Percentiles rank a stretch among this genome's conserved stretches.
Evolutionary conservation across 495 filamentous ascomycete genomes (phyloP).

Genomic region (Trichocladium uniseriatum): DNA sequence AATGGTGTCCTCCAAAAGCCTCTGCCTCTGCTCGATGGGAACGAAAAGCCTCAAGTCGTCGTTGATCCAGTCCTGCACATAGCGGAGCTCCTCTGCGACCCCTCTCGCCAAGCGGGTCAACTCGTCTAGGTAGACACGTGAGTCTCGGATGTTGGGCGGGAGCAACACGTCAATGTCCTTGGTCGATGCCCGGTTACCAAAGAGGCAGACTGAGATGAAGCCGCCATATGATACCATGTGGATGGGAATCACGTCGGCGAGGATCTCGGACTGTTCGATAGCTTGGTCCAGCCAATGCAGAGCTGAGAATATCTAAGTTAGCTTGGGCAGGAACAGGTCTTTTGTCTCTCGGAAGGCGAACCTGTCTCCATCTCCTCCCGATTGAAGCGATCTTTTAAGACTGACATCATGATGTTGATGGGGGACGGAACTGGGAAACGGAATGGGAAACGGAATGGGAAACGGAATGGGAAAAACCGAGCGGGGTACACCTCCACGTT

Average conservation of each 20-base stretch:
- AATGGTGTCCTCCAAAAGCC: neutral
- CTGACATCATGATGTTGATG: neutral
- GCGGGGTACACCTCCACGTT: too few species aligned
- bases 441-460: neutral
- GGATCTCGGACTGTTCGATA: neutral
- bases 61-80: neutral
- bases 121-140: neutral
- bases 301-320: neutral
- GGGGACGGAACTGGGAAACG: neutral
- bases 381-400: neutral
- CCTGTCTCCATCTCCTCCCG: neutral
- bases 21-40: neutral
- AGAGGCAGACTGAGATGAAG: neutral
- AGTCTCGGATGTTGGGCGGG: neutral
- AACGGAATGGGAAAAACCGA: too few species aligned
- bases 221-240: neutral
- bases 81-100: neutral
- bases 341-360: neutral
- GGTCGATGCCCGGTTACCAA: neutral
- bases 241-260: neutral
- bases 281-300: neutral
- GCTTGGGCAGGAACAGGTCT: neutral
- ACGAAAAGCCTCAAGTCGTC: neutral
- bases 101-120: neutral
- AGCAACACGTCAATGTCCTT: conserved; percentile 1